phyloP scores from a whole-genome alignment of 495 filamentous ascomycete genomes.

The Neurospora tetraspora region DNA sequence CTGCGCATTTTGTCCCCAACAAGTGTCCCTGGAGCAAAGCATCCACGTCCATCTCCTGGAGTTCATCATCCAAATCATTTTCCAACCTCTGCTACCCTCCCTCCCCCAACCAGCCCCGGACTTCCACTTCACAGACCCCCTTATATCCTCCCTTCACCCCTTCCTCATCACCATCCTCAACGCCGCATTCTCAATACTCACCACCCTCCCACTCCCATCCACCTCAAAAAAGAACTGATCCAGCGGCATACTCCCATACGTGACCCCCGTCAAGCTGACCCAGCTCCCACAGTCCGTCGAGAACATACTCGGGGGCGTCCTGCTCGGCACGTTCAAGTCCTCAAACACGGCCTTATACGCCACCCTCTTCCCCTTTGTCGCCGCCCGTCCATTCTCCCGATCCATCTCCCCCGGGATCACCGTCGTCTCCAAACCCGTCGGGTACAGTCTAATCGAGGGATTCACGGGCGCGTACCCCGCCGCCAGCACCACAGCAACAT shows the following conservation, averaged over 20 bases:
- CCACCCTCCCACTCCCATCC: slow-evolving; percentile 26
- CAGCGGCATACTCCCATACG: slow-evolving; percentile 32
- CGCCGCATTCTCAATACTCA: slow-evolving; percentile 34
- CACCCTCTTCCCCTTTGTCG: slow-evolving; percentile 13
- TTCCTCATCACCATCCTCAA: slow-evolving; percentile 21
- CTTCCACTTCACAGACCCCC: neutral
- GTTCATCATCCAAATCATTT: neutral
- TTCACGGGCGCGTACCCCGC: slow-evolving; percentile 20
- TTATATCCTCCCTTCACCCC: neutral
- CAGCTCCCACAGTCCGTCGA: slow-evolving; percentile 40
- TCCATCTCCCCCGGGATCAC: neutral
- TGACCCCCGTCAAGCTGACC: slow-evolving; percentile 34
- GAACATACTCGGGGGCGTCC: slow-evolving; percentile 23
- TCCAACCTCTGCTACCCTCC: neutral
- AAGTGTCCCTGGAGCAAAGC: neutral
- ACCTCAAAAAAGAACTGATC: slow-evolving; percentile 45
- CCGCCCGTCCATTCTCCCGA: slow-evolving; percentile 1
- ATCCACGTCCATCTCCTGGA: neutral
- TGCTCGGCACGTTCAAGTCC: slow-evolving; percentile 15
- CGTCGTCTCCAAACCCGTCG: slow-evolving; percentile 32
- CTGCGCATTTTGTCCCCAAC: neutral
- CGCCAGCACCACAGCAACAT: slow-evolving; percentile 21
- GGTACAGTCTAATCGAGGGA: slow-evolving; percentile 40
- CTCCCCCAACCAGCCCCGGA: neutral
- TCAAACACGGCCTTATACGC: slow-evolving; percentile 39